Evolutionary conservation across 495 filamentous ascomycete species (phyloP).

Genomic region (Cairneyella variabilis): DNA sequence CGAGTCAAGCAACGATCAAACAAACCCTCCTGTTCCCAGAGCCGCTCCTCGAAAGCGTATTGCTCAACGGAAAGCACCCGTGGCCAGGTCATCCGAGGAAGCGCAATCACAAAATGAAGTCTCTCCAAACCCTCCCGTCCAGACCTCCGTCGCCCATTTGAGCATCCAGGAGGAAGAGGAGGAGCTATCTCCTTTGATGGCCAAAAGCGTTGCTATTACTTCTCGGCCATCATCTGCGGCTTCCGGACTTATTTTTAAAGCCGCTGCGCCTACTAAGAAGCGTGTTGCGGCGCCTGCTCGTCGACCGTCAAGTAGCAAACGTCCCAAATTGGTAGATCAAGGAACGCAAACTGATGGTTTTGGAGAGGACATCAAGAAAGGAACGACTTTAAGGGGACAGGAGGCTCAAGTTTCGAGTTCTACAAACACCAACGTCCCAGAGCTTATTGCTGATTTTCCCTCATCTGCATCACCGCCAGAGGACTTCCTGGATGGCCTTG

Average conservation of each 20-base stretch:
- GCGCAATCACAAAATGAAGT: conserved; percentile 1
- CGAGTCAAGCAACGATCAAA: no score
- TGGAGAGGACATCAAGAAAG: no score
- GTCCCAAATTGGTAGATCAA: conserved; percentile 25
- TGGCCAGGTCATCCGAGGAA: neutral
- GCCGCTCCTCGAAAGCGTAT: neutral
- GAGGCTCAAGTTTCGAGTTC: no score
- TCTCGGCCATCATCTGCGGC: conserved; percentile 13
- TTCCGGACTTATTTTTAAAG: conserved; percentile 16
- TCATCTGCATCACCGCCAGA: conserved; percentile 13
- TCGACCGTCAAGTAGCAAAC: conserved; percentile 16
- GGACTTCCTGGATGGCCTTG: no score
- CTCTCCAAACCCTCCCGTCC: neutral
- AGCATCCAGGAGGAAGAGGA: neutral
- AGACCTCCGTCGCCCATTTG: neutral
- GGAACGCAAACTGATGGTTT: conserved; percentile 26
- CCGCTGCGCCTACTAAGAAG: conserved; percentile 16
- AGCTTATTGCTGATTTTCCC: neutral
- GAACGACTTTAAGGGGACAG: no score
- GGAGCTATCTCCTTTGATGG: conserved; percentile 16
- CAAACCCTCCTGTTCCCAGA: neutral
- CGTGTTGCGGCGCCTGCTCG: conserved; percentile 3
- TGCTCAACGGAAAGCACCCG: neutral
- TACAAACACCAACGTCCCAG: neutral
- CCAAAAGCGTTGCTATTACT: conserved; percentile 12